Evolutionary conservation across 78 protist genomes (phyloP), one percentile per base, ranked within the genome.

Genomic region (Chrysochromulina tobinii): DNA sequence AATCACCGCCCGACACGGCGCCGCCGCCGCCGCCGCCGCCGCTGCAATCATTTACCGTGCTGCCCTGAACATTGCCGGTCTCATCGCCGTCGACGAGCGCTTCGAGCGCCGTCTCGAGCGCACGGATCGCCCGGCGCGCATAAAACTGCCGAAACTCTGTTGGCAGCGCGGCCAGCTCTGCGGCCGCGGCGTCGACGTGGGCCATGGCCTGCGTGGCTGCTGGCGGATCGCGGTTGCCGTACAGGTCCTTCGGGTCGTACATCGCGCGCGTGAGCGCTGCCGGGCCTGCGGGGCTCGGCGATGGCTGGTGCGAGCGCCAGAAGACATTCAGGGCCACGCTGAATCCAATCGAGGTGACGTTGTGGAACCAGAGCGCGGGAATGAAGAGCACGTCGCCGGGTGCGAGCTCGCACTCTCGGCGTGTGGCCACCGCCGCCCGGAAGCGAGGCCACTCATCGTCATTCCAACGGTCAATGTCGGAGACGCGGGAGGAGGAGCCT

Each of bases 361-460:
- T 55, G 67, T 88, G 91, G 67, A 88, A 88, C 91, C 91, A 88
- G 58, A 88, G 84, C 50, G 91, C 91, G 4, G 90, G 90, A 12
- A 88, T 54, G 81, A 68, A 88, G 61, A 88, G 90, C 51, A 88
- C 81, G 14, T 87, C 91, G 48, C 91, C 91, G 3, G 91, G 91
- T 14, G 5, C 38, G 23, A 88, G 91, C 21, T 5, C 7, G 25
- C 59, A 5, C 55, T 88, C 91, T 0, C 4, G 11, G n/a, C 91
- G 91, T 17, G 48, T 0, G n/a, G 17, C 18, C 69, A 25, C 59
- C 12, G 85, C 25, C 61, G n/a, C 59, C 15, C n/a, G 27, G 67
- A 69, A 88, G 58, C n/a, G 81, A 21, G 91, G 91, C 27, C 25
- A 72, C 53, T 0, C 66, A 0, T 4, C n/a, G 68, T n/a, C 54